Evolutionary conservation across 768 basidiomycete species (phyloP), one percentile per base, ranked within the genome.

Genomic region (Russula abietina): DNA sequence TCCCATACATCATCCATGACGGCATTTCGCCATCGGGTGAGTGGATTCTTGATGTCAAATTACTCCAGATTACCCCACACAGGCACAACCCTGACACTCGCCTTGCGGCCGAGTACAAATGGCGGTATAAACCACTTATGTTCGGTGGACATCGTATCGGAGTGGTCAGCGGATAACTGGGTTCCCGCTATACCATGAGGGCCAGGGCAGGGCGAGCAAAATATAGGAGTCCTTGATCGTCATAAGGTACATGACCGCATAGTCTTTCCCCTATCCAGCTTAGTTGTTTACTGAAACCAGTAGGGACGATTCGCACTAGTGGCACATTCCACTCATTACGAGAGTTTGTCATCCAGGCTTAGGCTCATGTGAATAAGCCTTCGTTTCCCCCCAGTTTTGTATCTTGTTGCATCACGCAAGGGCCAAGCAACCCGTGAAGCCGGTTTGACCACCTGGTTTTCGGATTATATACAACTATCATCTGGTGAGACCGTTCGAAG

Each of bases 31-130:
- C n/a, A 22, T 39, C 26, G 30, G 16, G 14, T n/a, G 12, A 3
- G 43, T 45, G 43, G 16, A 17, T 41, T 22, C 11, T 5, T 51
- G 52, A 32, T 57, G 39, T 57, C 50, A 62, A 57, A 52, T 52
- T 62, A 36, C 61, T 43, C 55, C 61, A 28, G 41, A n/a, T 30
- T 57, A 43, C 61, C 36, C 22, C 22, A 45, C 61, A 57, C 26
- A 14, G 7, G 8, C 33, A 36, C 33, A 4, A 41, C 43, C 24
- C 7, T 26, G 28, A 24, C 16, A 26, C 17, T 58, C 28, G 33
- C 50, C 6, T 32, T 26, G 30, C 28, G 36, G 30, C 50, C 50
- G 22, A 59, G 16, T 28, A 49, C 22, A 12, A 33, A 26, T 26
- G 26, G 26, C 46, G 24, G 24, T 7, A 26, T 26, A 17, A 14